Evolutionary conservation across 495 filamentous ascomycete species (phyloP).

Genomic region (Lasiosphaeriaceae sp.): DNA sequence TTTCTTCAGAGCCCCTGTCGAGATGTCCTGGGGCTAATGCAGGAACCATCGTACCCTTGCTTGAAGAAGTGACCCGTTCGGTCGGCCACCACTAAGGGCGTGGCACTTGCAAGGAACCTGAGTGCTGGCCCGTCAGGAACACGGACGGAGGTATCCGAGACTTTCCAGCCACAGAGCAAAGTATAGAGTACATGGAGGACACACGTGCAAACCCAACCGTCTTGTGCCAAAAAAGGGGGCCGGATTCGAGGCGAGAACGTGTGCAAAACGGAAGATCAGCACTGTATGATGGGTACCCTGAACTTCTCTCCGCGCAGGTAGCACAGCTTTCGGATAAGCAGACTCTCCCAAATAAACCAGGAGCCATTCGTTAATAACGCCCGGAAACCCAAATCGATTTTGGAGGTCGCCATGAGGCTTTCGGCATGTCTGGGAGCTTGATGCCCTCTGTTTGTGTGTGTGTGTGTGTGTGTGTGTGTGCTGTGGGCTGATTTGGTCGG

Average conservation of each 20-base stretch:
- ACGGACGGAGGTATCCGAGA: constrained; percentile 11
- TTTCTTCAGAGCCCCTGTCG: background rate
- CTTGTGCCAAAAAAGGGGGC: background rate
- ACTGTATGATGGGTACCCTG: background rate
- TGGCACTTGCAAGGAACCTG: constrained; percentile 7
- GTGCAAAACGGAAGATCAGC: background rate
- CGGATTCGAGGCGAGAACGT: background rate
- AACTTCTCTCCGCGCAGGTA: too few species aligned
- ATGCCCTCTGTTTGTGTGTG: too few species aligned
- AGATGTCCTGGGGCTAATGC: constrained; percentile 13
- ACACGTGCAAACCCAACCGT: background rate
- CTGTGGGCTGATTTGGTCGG: background rate
- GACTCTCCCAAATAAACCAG: too few species aligned
- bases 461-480: too few species aligned
- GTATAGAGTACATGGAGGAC: constrained; percentile 4
- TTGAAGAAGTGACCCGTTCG: background rate
- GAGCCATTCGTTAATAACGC: too few species aligned
- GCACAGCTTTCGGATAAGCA: too few species aligned
- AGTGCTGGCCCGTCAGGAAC: constrained; percentile 2
- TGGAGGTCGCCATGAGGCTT: too few species aligned
- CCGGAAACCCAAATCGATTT: too few species aligned
- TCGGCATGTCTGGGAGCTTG: too few species aligned
- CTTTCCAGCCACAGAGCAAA: background rate
- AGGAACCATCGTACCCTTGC: constrained; percentile 9
- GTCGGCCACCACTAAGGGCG: background rate